Evolutionary conservation across 192 early-diverging fungal species (phyloP), one percentile per base, ranked within the genome.

Genomic region (Backusella mclennaniae): DNA sequence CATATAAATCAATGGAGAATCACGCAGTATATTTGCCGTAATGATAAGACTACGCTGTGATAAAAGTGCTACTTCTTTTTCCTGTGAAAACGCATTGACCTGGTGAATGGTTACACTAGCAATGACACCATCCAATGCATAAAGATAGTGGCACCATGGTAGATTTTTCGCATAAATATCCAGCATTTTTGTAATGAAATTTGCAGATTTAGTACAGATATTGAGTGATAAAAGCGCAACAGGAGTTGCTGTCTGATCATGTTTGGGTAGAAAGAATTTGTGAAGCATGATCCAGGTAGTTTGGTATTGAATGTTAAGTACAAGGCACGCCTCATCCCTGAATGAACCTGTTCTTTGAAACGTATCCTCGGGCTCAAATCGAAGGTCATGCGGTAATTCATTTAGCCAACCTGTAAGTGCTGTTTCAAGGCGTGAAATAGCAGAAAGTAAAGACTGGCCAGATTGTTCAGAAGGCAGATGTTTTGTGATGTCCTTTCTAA

Each of bases 221-320:
- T 84, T 84, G 26, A 84, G 75, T 0, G 82, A 84, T 17, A 84
- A 29, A 12, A 84, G 52, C 6, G 82, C 82, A 0, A 84, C 82
- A 41, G 82, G 82, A 15, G 82, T 84, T 12, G 82, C 82, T 9
- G 82, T 84, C 49, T 84, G 82, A 46, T 84, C 79, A 36, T 84
- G 76, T 33, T 84, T 84, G 17, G 82, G 82, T 33, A 84, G 71
- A 46, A 84, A 84, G 79, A 84, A 84, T 36, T 84, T 78, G 73
- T 84, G 82, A 23, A 84, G 69, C 82, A 84, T 84, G 21, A 84
- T 84, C 82, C 82, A 84, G 1, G 82, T 84, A 4, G 82, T 84
- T 39, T 84, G 82, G 26, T 84, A 80, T 66, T 79, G 78, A 31
- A 84, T 80, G 38, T 84, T 84, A 8, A 84, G 71, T 52, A 84